Evolutionary conservation across 2,329 filamentous ascomycete species (phyloP), one percentile per base, ranked within the genome.

Genomic region (Calonectria pseudoreteaudii): DNA sequence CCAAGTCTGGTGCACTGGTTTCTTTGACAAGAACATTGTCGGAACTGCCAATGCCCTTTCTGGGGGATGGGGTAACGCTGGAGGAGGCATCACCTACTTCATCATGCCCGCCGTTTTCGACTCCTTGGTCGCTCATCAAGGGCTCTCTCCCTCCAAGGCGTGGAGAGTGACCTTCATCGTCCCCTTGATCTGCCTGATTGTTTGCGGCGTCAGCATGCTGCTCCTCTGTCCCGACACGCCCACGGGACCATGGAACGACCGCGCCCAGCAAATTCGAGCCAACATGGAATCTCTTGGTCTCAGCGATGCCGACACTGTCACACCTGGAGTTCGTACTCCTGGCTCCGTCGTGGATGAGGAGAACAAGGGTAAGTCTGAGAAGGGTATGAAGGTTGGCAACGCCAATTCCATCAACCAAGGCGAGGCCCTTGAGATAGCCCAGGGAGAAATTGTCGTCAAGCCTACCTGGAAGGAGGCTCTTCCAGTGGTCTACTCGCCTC

Each of bases 21-120:
- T 98, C 88, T 98, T 95, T 83, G 95, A 98, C 86, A 97, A 96
- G 87, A 97, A 96, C 80, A 90, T 98, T 31, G 94, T 98, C 23
- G 96, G 96, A 62, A 96, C 94, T 8, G 94, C 95, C 74, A 98
- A 98, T 82, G 94, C 95, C 3, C 85, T 98, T 23, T 93, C 95
- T 1, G 96, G 93, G 52, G 96, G 96, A 18, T 93, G 94, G 86
- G 96, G 95, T 66, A 98, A 98, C 79, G 91, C 94, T 31, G 95
- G 96, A 72, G 96, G 95, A 76, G 96, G 96, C 70, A 94, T 98
- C 77, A 98, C 95, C 2, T 98, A 98, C 86, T 97, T 98, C 83
- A 91, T 96, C 79, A 98, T 98, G 95, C 95, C 96, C 2, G 94
- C 94, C 7, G 92, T 98, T 71, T 97, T 93, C 84, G 93, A 97